These are phyloP conservation scores for Diplodia mutila DNA, from an alignment of 2,329 filamentous ascomycete genomes.

Conservation along the genomic window DNA sequence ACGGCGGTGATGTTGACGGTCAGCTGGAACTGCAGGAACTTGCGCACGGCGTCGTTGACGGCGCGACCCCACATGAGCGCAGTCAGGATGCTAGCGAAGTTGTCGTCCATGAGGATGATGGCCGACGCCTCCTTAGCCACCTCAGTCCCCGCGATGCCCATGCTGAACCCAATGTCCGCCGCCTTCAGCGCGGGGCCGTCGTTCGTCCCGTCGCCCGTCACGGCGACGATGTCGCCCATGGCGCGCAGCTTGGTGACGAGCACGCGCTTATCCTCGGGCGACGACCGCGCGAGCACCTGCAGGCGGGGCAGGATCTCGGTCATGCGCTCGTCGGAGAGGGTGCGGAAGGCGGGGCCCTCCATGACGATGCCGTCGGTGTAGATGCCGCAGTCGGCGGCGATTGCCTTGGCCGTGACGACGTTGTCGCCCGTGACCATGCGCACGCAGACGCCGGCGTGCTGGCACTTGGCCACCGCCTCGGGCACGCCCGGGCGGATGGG, in stretches of 20 bases:
- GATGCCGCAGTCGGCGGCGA: conserved; percentile 79
- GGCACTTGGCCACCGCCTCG: conserved; percentile 72
- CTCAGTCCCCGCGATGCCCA: conserved; percentile 82
- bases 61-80: conserved; percentile 74
- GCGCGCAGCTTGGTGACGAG: conserved; percentile 61
- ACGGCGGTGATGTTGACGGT: conserved; percentile 83
- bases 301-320: conserved; percentile 60
- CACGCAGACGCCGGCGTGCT: conserved; percentile 75
- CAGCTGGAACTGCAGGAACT: conserved; percentile 67
- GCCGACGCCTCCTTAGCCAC: conserved; percentile 84
- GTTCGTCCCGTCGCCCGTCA: conserved; percentile 83
- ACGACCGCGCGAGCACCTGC: conserved; percentile 73
- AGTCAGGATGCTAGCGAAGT: conserved; percentile 84
- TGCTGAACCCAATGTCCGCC: conserved; percentile 82
- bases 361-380: conserved; percentile 69
- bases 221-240: conserved; percentile 70
- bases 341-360: conserved; percentile 78
- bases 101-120: conserved; percentile 87
- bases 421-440: conserved; percentile 89
- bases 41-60: conserved; percentile 49
- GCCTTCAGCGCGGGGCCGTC: conserved; percentile 80
- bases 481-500: conserved; percentile 75
- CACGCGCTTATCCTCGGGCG: conserved; percentile 76
- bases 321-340: conserved; percentile 60
- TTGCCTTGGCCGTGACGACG: conserved; percentile 75